These are phyloP conservation scores for Dioscorea alata DNA, from an alignment of 106 monocot species.

Conservation along the genomic window DNA sequence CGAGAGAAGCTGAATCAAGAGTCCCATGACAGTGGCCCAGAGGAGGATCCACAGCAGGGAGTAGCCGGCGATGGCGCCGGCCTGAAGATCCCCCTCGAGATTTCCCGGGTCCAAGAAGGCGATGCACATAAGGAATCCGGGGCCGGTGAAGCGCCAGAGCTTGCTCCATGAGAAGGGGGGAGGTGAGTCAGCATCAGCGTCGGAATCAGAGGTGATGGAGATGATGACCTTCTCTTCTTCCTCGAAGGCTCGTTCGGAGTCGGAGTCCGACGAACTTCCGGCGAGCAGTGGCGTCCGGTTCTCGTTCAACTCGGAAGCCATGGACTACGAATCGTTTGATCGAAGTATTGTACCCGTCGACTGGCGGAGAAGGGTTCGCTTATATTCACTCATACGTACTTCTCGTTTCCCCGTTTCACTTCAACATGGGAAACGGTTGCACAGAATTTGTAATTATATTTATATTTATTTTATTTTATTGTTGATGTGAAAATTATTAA, in stretches of 20 bases:
- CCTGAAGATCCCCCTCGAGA: conserved; percentile 73
- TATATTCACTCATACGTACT: no score
- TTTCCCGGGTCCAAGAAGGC: conserved; percentile 76
- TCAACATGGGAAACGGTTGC: no score
- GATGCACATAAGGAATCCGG: conserved; percentile 73
- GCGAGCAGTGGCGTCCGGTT: neutral
- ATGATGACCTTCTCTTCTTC: conserved; percentile 23
- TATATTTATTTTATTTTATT: no score
- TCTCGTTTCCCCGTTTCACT: no score
- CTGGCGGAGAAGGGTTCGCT: no score
- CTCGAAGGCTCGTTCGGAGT: conserved; percentile 1
- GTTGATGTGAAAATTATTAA: no score
- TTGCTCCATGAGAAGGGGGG: conserved; percentile 69
- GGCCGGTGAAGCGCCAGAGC: conserved; percentile 72
- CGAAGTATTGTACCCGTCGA: no score
- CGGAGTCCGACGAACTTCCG: neutral
- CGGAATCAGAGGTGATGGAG: conserved; percentile 17
- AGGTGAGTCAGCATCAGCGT: neutral
- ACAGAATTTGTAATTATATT: no score
- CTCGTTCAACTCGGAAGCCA: neutral
- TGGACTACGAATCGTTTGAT: neutral
- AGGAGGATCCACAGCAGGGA: conserved; percentile 58
- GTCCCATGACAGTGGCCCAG: conserved; percentile 60
- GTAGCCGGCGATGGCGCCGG: conserved; percentile 71
- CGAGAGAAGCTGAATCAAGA: conserved; percentile 55